Evolutionary conservation across 164 flowering plant genomes (phyloP).

Genomic region (Taxillus chinensis): DNA sequence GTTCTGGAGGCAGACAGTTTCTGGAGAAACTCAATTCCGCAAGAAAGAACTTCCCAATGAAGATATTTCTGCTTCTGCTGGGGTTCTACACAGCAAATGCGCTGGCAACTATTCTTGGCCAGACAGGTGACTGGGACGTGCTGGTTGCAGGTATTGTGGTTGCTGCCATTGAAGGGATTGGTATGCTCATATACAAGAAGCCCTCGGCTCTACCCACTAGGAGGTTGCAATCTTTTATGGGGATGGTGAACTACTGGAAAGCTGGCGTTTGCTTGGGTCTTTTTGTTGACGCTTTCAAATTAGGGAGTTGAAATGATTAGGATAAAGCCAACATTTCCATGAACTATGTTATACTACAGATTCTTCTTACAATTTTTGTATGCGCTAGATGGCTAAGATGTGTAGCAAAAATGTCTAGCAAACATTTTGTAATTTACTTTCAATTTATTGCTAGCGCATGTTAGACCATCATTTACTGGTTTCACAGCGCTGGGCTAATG

Average conservation of each 20-base stretch:
- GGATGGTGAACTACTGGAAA: constrained; percentile 89
- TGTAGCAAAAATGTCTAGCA: no score
- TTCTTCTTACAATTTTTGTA: no score
- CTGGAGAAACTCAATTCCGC: constrained; percentile 67
- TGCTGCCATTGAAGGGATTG: constrained; percentile 92
- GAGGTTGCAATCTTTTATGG: constrained; percentile 61
- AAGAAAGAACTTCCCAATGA: constrained; percentile 81
- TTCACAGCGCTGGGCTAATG: no score
- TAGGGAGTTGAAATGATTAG: constrained; percentile 45
- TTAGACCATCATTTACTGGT: no score
- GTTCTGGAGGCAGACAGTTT: constrained; percentile 66
- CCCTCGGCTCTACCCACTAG: constrained; percentile 26
- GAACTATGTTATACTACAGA: no score
- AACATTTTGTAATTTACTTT: no score
- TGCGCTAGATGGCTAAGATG: no score
- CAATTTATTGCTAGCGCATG: no score
- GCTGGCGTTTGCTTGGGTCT: constrained; percentile 96
- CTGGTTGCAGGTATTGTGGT: constrained; percentile 92
- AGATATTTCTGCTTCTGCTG: constrained; percentile 69
- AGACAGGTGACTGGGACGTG: constrained; percentile 98
- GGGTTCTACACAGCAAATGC: constrained; percentile 98
- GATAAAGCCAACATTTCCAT: no score
- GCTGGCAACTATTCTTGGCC: constrained; percentile 86
- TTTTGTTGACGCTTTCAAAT: constrained; percentile 92
- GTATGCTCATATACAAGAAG: constrained; percentile 74